Evolutionary conservation across 768 basidiomycete species (phyloP).

Genomic region (Naganishia onofrii): DNA sequence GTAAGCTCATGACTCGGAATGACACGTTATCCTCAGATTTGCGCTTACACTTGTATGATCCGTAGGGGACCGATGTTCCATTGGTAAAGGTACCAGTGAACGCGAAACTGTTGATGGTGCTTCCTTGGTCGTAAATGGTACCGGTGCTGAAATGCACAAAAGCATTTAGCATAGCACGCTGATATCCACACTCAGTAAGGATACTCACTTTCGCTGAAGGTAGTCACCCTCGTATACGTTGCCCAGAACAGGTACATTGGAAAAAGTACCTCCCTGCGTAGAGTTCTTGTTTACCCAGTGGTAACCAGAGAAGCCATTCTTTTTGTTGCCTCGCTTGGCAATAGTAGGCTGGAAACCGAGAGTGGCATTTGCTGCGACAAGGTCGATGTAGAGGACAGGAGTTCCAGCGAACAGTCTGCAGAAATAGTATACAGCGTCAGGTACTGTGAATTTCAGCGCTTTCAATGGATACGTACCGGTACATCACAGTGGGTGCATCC

Average conservation of each 20-base stretch:
- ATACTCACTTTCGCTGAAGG: constrained; percentile 57
- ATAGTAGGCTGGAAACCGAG: constrained; percentile 43
- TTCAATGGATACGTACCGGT: constrained; percentile 33
- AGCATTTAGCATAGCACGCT: neutral
- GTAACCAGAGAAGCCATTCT: constrained; percentile 5
- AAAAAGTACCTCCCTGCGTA: constrained; percentile 35
- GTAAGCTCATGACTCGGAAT: constrained; percentile 4
- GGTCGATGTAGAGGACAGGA: constrained; percentile 42
- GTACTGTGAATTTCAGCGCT: neutral
- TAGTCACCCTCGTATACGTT: constrained; percentile 58
- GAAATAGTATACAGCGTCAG: neutral
- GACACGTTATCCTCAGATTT: neutral
- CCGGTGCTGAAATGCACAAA: constrained; percentile 4
- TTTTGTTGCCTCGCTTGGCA: constrained; percentile 5
- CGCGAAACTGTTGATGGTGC: constrained; percentile 46
- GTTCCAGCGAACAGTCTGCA: constrained; percentile 39
- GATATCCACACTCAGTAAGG: neutral
- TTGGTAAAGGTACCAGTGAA: constrained; percentile 51
- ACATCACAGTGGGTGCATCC: constrained; percentile 44
- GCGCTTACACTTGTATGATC: constrained; percentile 53
- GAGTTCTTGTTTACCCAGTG: constrained; percentile 13
- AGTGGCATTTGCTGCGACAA: constrained; percentile 39
- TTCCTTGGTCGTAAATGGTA: constrained; percentile 42
- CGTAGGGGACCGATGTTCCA: constrained; percentile 55
- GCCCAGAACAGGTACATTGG: constrained; percentile 57